phyloP scores from a whole-genome alignment of 2,329 filamentous ascomycete species.

The Pseudogymnoascus sp. region DNA sequence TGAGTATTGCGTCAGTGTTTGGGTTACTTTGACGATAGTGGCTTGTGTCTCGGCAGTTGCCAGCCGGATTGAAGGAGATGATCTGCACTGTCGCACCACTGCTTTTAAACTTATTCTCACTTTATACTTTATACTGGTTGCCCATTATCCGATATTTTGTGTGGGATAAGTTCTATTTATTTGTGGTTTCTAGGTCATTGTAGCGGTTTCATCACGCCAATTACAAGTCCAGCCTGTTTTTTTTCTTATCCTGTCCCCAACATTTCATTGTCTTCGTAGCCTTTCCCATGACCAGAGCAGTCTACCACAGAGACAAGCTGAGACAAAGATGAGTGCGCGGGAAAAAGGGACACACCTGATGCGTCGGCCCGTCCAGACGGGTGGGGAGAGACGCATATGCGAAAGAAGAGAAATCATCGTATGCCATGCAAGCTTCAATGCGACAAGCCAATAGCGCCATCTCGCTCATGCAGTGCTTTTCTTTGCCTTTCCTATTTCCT shows the following conservation, averaged over 20 bases:
- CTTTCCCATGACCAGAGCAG: not conserved
- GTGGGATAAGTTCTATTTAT: slow-evolving; percentile 2
- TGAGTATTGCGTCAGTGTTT: not conserved
- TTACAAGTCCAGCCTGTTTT: slow-evolving; percentile 8
- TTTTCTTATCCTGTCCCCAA: not conserved
- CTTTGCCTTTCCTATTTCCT: not conserved
- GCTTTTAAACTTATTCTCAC: not conserved
- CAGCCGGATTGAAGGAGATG: not conserved
- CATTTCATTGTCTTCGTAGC: not conserved
- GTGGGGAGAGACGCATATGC: not conserved
- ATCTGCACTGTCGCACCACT: not conserved
- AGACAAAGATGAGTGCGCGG: not conserved
- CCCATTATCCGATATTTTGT: not conserved
- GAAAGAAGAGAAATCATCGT: not conserved
- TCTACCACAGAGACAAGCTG: not conserved
- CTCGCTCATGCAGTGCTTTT: not conserved
- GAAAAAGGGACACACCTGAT: not conserved
- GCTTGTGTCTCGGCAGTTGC: not conserved
- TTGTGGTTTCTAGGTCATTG: slow-evolving; percentile 3
- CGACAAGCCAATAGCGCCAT: not conserved
- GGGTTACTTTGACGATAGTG: not conserved
- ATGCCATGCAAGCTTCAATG: not conserved
- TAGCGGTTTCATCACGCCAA: slow-evolving; percentile 5
- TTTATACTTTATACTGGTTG: not conserved
- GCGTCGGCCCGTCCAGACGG: not conserved